Conservation (phyloP, 768 basidiomycete genomes). For the Russula virescens region DNA sequence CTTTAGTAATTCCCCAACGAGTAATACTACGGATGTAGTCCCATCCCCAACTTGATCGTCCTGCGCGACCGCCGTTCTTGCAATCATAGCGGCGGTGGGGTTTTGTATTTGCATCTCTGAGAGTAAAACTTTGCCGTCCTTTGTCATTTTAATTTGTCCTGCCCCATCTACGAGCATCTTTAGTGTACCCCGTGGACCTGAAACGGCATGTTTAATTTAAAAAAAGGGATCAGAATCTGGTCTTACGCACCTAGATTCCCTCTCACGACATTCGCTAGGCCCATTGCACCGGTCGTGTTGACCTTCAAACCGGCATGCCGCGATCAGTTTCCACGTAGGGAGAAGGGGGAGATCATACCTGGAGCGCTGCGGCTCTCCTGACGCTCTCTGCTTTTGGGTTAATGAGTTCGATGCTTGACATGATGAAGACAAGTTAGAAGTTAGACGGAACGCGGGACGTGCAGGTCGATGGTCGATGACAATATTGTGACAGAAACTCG, state of each 20-base stretch:
- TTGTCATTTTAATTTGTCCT: slow-evolving; percentile 99
- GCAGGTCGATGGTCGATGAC: not conserved
- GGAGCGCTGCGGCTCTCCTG: slow-evolving; percentile 81
- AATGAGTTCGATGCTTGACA: slow-evolving; percentile 85
- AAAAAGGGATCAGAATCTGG: slow-evolving; percentile 6
- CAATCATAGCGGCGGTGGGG: slow-evolving; percentile 98
- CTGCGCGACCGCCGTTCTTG: slow-evolving; percentile 95
- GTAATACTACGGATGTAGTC: slow-evolving; percentile 92
- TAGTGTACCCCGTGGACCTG: slow-evolving; percentile 93
- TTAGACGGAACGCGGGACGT: too few relatives aligned
- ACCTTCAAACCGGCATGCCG: slow-evolving; percentile 45
- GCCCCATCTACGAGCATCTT: slow-evolving; percentile 99
- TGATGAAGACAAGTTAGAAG: slow-evolving; percentile 2
- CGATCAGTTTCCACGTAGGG: slow-evolving; percentile 23
- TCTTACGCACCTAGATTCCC: slow-evolving; percentile 77
- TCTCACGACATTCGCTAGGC: slow-evolving; percentile 95
- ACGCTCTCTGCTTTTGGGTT: slow-evolving; percentile 97
- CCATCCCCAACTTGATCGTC: slow-evolving; percentile 99
- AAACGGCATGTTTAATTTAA: slow-evolving; percentile 14
- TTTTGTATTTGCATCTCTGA: slow-evolving; percentile 99
- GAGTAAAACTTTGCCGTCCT: slow-evolving; percentile 96
- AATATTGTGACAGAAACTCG: not conserved
- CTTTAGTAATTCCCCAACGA: slow-evolving; percentile 93
- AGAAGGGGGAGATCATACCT: slow-evolving; percentile 47
- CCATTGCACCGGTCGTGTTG: slow-evolving; percentile 91